Base-by-base conservation (phyloP, 1,284 basidiomycete genomes). In the Fomes fomentarius region DNA sequence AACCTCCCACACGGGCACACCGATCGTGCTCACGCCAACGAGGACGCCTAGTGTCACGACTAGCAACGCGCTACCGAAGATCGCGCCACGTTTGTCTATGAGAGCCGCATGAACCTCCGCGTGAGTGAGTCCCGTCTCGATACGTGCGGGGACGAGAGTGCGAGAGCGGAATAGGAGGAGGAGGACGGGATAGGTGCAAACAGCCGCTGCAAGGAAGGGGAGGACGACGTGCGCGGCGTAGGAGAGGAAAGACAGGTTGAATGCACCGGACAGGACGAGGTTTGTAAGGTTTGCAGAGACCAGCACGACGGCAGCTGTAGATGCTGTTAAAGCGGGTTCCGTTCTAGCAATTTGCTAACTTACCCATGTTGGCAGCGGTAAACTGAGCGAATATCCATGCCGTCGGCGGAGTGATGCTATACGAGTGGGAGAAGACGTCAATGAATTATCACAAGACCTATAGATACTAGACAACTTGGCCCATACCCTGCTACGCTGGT, bases 341-440 rank as follows among this genome's bases (percentile, higher is more conserved):
- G 28, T 30, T 6, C 12, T 7, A 30, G 28, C 28, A 30, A 12
- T 30, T 6, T 12, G 12, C 12, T 6, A 9, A 28, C 83, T 78
- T 28, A 87, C 88, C 70, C 63, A 95, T 91, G 68, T 98, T 98
- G 3, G 93, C 93, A 0, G 81, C 80, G 11, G 83, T 76, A 64
- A 91, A 89, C 62, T 90, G 85, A 19, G 81, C 76, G 69, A 85
- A 89, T 21, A 87, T 78, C 82, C 83, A 91, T 0, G 85, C 81
- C 0, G 78, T 78, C 0, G 86, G 83, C 22, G 81, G 79, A 0
- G 68, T 65, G 55, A 88, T 83, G 0, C 79, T 75, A 40, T 15
- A 37, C 3, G 8, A 14, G 17, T n/a, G 34, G 14, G 8, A 4
- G n/a, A 15, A 8, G n/a, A 37, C 3, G 10, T 11, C 12, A 8